Base-by-base conservation (phyloP, 1,284 basidiomycete genomes). In the Amylostereum areolatum region DNA sequence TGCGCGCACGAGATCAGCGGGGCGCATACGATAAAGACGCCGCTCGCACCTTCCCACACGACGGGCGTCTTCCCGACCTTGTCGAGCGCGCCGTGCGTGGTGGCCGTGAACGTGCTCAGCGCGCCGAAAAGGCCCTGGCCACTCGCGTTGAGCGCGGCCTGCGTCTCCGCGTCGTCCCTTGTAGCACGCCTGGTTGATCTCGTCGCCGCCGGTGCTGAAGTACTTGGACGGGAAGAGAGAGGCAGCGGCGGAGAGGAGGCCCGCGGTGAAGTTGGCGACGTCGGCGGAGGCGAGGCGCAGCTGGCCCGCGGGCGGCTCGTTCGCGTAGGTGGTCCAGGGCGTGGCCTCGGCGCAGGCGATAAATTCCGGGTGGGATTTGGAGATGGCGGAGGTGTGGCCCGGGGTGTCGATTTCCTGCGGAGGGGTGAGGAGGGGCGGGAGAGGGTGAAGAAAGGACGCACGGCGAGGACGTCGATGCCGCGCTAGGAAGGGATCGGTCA, bases 201-300 rank as follows among this genome's bases (percentile, higher is more conserved):
- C 91, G 61, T 94, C 92, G 0, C 91, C 91, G 2, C 92, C 92
- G 0, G 88, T 87, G 55, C 80, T 81, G 62, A 94, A 81, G 51
- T 87, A 73, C 27, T 63, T 72, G 12, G 82, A 79, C 1, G 80
- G 77, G 55, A 86, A 75, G 34, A 78, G 63, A 18, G 66, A 60
- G 1, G 76, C 63, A 1, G 70, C 62, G 1, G 66, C 60, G 5
- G 60, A 55, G 54, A 85, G 72, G 30, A 87, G 60, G 7, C 64
- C 62, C 5, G 65, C 59, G 7, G 77, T 74, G 55, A 78, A 83
- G 8, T 70, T 64, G 46, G 66, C 59, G 0, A 71, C 75, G 9
- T 59, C 59, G 33, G 66, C 57, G 3, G 76, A 74, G 3, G 86
- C 80, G 55, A 92, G 70, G 39, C 85, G 81, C 24, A 93, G 74